Conservation (phyloP, 805 yeast species). For the Debaryomyces prosopidis region DNA sequence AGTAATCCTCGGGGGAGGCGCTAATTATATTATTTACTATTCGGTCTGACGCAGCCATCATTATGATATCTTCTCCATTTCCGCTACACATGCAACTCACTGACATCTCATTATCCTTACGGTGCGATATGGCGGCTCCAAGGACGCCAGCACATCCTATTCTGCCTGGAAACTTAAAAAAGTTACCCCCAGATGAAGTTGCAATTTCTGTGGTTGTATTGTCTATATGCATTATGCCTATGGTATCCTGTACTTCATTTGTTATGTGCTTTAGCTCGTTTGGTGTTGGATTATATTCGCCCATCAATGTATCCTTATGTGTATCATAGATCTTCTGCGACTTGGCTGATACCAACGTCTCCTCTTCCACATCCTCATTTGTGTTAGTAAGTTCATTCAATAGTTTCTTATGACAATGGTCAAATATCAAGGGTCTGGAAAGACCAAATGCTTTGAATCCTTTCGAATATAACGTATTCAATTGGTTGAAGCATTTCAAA, state of each 20-base stretch:
- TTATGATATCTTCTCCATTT: conserved; percentile 56
- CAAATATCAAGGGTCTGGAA: conserved; percentile 33
- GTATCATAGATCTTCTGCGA: conserved; percentile 4
- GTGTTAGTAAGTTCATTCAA: neutral
- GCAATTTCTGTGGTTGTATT: conserved; percentile 20
- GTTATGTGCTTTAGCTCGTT: neutral
- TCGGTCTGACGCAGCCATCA: conserved; percentile 23
- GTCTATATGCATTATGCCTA: conserved; percentile 3
- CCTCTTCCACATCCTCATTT: neutral
- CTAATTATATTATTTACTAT: conserved; percentile 32
- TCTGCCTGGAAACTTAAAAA: conserved; percentile 49
- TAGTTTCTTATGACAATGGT: conserved; percentile 7
- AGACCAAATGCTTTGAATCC: conserved; percentile 24
- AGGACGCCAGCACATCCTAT: conserved; percentile 55
- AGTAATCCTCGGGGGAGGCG: conserved; percentile 15
- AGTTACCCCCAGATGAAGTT: conserved; percentile 56
- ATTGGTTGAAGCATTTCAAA: conserved; percentile 17
- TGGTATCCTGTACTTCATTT: conserved; percentile 6
- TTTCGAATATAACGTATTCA: conserved; percentile 19
- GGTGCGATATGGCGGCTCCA: conserved; percentile 44
- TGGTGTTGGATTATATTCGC: neutral
- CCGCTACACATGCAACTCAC: conserved; percentile 49
- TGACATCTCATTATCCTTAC: conserved; percentile 14
- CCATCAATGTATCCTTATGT: conserved; percentile 6
- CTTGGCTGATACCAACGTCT: neutral